These are phyloP conservation scores for Aspergillus ochraceoroseus DNA, from an alignment of 2,329 filamentous ascomycete genomes.

Conservation along the genomic window DNA sequence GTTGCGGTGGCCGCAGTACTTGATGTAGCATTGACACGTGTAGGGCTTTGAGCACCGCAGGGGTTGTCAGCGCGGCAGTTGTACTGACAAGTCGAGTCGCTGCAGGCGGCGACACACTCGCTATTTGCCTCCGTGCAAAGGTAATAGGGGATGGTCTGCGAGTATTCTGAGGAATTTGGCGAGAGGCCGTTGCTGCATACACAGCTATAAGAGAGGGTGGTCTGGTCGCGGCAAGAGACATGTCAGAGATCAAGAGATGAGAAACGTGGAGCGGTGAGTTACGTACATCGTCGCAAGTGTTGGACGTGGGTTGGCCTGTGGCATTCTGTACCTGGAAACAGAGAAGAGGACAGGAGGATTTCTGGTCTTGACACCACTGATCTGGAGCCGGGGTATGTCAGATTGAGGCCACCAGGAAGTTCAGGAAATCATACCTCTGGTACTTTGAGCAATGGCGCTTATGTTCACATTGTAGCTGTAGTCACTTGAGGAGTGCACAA, in stretches of 20 bases:
- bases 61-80: constrained; percentile 53
- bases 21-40: constrained; percentile 50
- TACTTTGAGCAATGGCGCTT: constrained; percentile 33
- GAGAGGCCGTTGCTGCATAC: constrained; percentile 51
- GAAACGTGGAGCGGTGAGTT: constrained; percentile 4
- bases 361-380: constrained; percentile 43
- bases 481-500: constrained; percentile 33
- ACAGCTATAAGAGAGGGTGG: constrained; percentile 52
- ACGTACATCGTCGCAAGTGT: constrained; percentile 42
- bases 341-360: constrained; percentile 43
- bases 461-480: constrained; percentile 35
- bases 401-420: not conserved
- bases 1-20: constrained; percentile 36
- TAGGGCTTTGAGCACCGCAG: constrained; percentile 58
- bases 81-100: constrained; percentile 47
- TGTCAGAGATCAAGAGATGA: constrained; percentile 4
- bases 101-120: constrained; percentile 52
- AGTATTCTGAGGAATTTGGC: constrained; percentile 59
- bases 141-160: constrained; percentile 59
- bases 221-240: constrained; percentile 22
- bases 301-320: constrained; percentile 32
- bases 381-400: constrained; percentile 27
- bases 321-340: constrained; percentile 41
- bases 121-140: constrained; percentile 55
- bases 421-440: constrained; percentile 31